Conservation (phyloP, 495 filamentous ascomycete species). For the Neurospora sublineolata region DNA sequence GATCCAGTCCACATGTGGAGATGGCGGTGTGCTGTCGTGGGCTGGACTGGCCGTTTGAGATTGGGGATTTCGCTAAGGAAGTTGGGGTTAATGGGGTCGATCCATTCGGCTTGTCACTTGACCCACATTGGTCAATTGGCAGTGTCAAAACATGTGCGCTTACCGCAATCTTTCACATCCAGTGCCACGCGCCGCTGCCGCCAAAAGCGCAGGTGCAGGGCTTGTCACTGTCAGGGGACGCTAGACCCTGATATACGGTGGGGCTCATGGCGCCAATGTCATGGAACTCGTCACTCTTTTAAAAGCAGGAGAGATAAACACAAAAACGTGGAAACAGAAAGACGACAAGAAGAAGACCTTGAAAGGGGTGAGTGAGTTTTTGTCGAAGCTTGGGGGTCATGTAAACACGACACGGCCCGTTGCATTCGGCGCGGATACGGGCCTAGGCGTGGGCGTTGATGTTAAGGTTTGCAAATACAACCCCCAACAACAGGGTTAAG, state of each 20-base stretch:
- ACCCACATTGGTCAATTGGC: background rate
- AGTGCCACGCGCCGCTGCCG: background rate
- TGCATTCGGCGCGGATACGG: background rate
- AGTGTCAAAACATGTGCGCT: background rate
- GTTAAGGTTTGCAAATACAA: background rate
- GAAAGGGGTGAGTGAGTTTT: background rate
- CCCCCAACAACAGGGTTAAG: background rate
- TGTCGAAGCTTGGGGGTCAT: background rate
- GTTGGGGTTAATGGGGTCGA: background rate
- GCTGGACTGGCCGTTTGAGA: background rate
- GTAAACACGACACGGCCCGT: background rate
- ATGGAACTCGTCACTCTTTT: background rate
- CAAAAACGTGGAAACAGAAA: background rate
- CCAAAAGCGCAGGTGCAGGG: background rate
- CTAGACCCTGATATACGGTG: background rate
- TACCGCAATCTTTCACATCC: background rate
- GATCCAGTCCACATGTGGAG: background rate
- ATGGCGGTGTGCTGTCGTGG: background rate
- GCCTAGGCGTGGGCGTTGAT: background rate
- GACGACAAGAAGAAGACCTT: background rate
- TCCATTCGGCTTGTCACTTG: background rate
- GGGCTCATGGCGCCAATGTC: background rate
- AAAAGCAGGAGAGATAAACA: background rate
- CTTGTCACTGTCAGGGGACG: background rate
- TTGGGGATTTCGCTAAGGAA: fast-evolving